Percentiles rank a stretch among this genome's conserved stretches.
Evolutionary conservation across 495 filamentous ascomycete genomes (phyloP).

Genomic region (Podospora appendiculata): DNA sequence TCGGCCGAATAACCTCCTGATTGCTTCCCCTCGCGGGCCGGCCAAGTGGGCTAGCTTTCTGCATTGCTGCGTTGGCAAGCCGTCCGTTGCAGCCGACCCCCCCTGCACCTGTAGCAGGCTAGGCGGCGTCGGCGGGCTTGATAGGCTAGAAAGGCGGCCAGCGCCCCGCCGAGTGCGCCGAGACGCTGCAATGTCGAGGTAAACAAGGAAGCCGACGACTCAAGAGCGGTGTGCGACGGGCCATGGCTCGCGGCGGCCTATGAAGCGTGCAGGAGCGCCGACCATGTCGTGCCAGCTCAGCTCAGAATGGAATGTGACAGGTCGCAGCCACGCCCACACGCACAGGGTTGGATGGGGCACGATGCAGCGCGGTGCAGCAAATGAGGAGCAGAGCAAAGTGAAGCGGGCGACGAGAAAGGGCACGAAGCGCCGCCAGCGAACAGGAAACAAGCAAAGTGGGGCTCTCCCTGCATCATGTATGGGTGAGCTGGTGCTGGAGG

Average conservation of each 20-base stretch:
- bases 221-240: slow-evolving; percentile 16
- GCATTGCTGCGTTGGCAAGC: slow-evolving; percentile 32
- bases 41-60: slow-evolving; percentile 21
- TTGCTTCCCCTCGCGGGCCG: slow-evolving; percentile 2
- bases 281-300: slow-evolving; percentile 23
- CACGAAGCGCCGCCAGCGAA: slow-evolving; percentile 2
- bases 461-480: too few species aligned
- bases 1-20: slow-evolving; percentile 13
- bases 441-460: slow-evolving; percentile 6
- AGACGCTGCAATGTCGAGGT: slow-evolving; percentile 4
- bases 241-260: slow-evolving; percentile 16
- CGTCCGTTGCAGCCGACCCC: slow-evolving; percentile 20
- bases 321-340: slow-evolving; percentile 16
- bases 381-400: slow-evolving; percentile 5
- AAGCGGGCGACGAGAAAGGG: slow-evolving; percentile 5
- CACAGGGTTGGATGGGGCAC: too few species aligned
- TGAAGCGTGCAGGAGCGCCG: slow-evolving; percentile 13
- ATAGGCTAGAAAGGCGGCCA: slow-evolving; percentile 22
- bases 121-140: slow-evolving; percentile 13
- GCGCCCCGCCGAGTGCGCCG: slow-evolving; percentile 22
- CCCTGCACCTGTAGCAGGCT: slow-evolving; percentile 22
- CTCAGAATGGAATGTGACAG: slow-evolving; percentile 20
- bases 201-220: slow-evolving; percentile 21
- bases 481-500: background rate
- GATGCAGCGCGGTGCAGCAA: too few species aligned